Evolutionary conservation across 129 eudicot genomes (phyloP), one percentile per base, ranked within the genome.

Genomic region (Tagetes erecta): DNA sequence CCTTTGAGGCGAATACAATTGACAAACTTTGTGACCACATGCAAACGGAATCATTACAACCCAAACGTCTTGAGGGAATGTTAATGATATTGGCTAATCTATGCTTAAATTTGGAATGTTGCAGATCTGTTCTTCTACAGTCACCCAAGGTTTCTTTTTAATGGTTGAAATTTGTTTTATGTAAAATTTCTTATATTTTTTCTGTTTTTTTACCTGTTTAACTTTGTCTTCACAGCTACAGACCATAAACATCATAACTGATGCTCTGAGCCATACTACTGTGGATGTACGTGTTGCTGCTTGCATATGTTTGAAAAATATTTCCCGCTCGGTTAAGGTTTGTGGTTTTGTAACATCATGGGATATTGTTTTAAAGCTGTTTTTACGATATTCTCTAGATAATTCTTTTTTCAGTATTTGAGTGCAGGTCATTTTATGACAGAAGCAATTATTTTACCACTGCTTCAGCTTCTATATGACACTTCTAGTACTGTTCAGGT

Each of bases 251-350:
- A 72, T 72, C 64, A 64, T 91, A 49, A 84, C 81, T 50, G 90
- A 86, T 45, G 87, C 87, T 65, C 75, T 95, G 68, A 80, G 81
- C 84, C 94, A 95, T 82, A 88, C 87, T 77, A 71, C 79, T 56
- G 62, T 78, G 53, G 94, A 95, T 63, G 96, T 91, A 47, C 91
- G 96, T 57, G 68, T 81, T 84, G 99, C 99, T 33, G 92, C 99
- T 57, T 95, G 96, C 78, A 73, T 82, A 40, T 91, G 95, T 75
- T 84, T 95, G 78, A 89, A 80, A 74, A 91, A 84, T 76, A 83
- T 91, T 53, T 86, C 99, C 49, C 97, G 99, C 50, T 95, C 99
- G 33, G 87, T 91, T 68, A 89, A 95, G 99, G 99, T 95, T 78
- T n/a, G 90, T 38, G 39, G 50, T 44, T 38, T 56, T 33, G 36